A percentile compares a stretch with the other conserved stretches of the same genome.
These are phyloP conservation scores for Phyllostachys edulis DNA, from an alignment of 176 grass and related monocot species.

Conservation along the genomic window DNA sequence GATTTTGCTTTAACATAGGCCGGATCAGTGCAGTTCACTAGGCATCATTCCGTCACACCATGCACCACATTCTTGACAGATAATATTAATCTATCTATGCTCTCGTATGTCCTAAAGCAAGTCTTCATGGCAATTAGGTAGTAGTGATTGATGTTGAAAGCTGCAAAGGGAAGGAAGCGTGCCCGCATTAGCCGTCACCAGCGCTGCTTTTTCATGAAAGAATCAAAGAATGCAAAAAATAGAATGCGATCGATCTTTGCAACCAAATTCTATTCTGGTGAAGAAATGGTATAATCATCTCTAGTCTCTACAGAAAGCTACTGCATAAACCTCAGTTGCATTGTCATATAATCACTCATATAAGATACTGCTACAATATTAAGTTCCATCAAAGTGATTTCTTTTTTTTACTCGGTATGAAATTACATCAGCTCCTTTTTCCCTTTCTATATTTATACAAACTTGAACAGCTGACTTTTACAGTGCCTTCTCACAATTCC, in stretches of 20 bases:
- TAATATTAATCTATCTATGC: background rate
- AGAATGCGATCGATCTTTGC: background rate
- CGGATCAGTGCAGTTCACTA: background rate
- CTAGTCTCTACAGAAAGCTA: background rate
- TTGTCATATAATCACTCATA: background rate
- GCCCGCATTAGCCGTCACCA: slow-evolving; percentile 29
- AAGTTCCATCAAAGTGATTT: background rate
- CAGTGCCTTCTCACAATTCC: slow-evolving; percentile 11
- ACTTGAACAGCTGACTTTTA: background rate
- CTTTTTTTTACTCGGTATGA: background rate
- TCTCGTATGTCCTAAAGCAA: background rate
- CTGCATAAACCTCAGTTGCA: background rate
- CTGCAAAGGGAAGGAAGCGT: slow-evolving; percentile 33
- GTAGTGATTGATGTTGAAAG: slow-evolving; percentile 8
- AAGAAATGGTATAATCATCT: background rate
- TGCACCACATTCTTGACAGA: background rate
- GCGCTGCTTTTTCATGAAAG: slow-evolving; percentile 18
- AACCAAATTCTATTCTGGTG: background rate
- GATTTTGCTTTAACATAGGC: slow-evolving; percentile 25
- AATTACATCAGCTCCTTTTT: background rate
- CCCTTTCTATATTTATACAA: slow-evolving; percentile 22
- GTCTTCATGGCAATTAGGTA: slow-evolving; percentile 5
- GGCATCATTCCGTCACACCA: slow-evolving; percentile 25
- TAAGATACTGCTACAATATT: background rate
- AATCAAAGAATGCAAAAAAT: slow-evolving; percentile 5